Percentiles rank a stretch among this genome's conserved stretches.
These are phyloP conservation scores for Stellera chamaejasme DNA, from an alignment of 345 rosid genomes.

Conservation along the genomic window DNA sequence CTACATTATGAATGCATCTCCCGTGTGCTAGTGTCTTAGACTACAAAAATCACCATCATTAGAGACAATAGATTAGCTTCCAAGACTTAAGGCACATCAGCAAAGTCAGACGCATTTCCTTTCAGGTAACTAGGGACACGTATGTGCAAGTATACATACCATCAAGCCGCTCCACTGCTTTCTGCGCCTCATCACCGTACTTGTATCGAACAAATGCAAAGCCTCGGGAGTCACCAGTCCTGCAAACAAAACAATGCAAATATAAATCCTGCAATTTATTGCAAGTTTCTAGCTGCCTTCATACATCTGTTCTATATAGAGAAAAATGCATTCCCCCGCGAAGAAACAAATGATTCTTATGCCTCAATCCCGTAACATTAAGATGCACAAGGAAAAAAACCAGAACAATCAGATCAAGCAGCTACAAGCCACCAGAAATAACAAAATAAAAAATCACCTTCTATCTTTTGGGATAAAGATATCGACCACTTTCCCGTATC, in stretches of 20 bases:
- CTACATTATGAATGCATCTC: not conserved
- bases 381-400: too few relatives aligned
- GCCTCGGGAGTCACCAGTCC: slow-evolving; percentile 63
- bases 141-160: slow-evolving; percentile 17
- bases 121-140: too few relatives aligned
- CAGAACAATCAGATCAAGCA: too few relatives aligned
- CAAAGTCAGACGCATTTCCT: not conserved
- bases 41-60: too few relatives aligned
- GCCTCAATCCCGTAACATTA: too few relatives aligned
- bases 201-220: slow-evolving; percentile 64
- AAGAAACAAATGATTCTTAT: not conserved
- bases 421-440: not conserved
- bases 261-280: not conserved
- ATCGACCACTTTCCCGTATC: slow-evolving; percentile 67
- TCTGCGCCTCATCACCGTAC: slow-evolving; percentile 61
- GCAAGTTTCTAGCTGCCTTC: too few relatives aligned
- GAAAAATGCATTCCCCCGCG: too few relatives aligned
- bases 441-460: slow-evolving; percentile 22
- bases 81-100: not conserved
- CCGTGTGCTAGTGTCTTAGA: too few relatives aligned
- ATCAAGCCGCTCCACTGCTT: slow-evolving; percentile 66
- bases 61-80: too few relatives aligned
- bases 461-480: slow-evolving; percentile 62
- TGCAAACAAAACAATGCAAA: not conserved
- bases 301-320: too few relatives aligned